These are phyloP conservation scores for Heritiera fomes DNA, from an alignment of 345 rosid genomes.

Conservation along the genomic window DNA sequence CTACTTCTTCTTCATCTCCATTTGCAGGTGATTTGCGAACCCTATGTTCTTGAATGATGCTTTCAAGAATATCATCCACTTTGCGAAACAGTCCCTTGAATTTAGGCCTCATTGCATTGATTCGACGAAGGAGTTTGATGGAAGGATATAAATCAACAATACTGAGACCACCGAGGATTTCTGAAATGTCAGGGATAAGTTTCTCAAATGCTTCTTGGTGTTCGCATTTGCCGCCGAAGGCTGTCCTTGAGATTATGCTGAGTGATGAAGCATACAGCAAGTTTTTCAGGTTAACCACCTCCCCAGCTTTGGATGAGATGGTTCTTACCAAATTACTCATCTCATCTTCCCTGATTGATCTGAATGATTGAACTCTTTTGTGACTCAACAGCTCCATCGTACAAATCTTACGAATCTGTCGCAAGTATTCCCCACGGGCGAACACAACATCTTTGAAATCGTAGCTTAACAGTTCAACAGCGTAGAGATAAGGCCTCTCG, in stretches of 20 bases:
- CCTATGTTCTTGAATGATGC: background rate
- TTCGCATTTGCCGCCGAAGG: slow-evolving; percentile 1
- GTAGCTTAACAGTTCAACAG: background rate
- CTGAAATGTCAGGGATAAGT: background rate
- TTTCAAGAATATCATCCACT: background rate
- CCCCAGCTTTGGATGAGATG: background rate
- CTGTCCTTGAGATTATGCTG: background rate
- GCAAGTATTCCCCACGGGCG: background rate
- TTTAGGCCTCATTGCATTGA: background rate
- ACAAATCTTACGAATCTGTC: slow-evolving; percentile 10
- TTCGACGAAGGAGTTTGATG: background rate
- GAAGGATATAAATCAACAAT: background rate
- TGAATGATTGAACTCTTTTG: slow-evolving; percentile 13
- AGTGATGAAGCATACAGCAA: background rate
- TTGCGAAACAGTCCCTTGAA: background rate
- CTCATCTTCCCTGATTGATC: slow-evolving; percentile 7
- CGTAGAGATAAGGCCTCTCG: slow-evolving; percentile 7
- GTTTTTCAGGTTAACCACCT: background rate
- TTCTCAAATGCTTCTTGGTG: background rate
- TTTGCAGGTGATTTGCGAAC: too few relatives aligned
- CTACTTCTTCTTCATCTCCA: too few relatives aligned
- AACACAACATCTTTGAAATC: slow-evolving; percentile 4
- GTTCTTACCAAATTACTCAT: background rate
- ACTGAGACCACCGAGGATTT: background rate
- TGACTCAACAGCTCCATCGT: slow-evolving; percentile 11